Conservation (phyloP, 2,329 filamentous ascomycete species). For the Aspergillus hiratsukae region DNA sequence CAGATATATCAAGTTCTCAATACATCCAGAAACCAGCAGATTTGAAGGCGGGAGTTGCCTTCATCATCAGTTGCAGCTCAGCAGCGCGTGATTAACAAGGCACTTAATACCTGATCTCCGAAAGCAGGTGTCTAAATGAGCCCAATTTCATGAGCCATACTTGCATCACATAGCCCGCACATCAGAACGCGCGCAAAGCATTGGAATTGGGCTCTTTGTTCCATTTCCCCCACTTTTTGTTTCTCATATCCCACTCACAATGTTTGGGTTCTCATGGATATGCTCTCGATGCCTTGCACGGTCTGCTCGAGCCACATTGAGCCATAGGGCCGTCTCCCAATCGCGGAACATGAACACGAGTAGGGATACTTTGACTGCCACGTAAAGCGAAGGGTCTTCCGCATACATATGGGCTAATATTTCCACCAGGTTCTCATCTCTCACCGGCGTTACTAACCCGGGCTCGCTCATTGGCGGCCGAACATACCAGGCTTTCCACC, state of each 20-base stretch:
- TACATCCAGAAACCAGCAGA: neutral
- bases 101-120: neutral
- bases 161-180: neutral
- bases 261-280: constrained; percentile 41
- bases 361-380: constrained; percentile 20
- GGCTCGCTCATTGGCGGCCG: constrained; percentile 51
- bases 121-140: neutral
- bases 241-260: constrained; percentile 14
- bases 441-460: constrained; percentile 53
- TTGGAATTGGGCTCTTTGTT: neutral
- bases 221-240: neutral
- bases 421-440: constrained; percentile 31
- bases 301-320: constrained; percentile 29
- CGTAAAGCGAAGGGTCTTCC: constrained; percentile 12
- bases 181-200: neutral
- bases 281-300: constrained; percentile 46
- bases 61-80: neutral
- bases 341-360: constrained; percentile 26
- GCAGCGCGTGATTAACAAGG: neutral
- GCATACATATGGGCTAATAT: neutral
- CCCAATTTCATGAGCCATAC: neutral
- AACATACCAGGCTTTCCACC: constrained; percentile 52
- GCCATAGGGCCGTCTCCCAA: constrained; percentile 18
- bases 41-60: neutral
- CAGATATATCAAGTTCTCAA: neutral